Conservation (phyloP, 1,284 basidiomycete genomes). For the Malassezia vespertilionis region DNA sequence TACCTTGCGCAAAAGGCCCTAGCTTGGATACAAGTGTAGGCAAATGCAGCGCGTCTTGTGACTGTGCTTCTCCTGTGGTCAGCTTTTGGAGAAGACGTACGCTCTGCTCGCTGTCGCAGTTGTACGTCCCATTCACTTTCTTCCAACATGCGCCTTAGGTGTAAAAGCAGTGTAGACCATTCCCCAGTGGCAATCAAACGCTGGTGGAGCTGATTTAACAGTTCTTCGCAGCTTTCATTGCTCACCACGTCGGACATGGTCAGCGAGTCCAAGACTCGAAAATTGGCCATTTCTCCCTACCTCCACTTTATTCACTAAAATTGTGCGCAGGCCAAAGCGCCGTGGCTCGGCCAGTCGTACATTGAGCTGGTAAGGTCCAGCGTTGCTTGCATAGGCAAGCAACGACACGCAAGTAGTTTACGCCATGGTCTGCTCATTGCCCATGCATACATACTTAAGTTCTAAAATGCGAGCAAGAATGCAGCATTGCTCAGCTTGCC, state of each 20-base stretch:
- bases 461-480: slow-evolving; percentile 10
- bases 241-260: slow-evolving; percentile 11
- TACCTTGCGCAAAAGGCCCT: slow-evolving; percentile 13
- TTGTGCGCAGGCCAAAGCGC: too few relatives aligned
- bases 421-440: too few relatives aligned
- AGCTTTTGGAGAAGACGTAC: slow-evolving; percentile 6
- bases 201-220: slow-evolving; percentile 16
- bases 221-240: slow-evolving; percentile 15
- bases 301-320: too few relatives aligned
- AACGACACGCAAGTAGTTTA: too few relatives aligned
- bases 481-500: too few relatives aligned
- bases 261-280: too few relatives aligned
- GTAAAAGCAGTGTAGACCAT: slow-evolving; percentile 6
- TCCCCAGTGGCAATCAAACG: slow-evolving; percentile 15
- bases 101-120: slow-evolving; percentile 14
- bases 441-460: too few relatives aligned
- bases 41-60: slow-evolving; percentile 9
- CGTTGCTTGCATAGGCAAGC: too few relatives aligned
- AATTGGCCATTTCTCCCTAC: too few relatives aligned
- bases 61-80: slow-evolving; percentile 7
- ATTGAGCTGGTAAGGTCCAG: too few relatives aligned
- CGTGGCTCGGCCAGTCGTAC: too few relatives aligned
- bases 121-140: slow-evolving; percentile 14
- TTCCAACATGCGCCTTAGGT: slow-evolving; percentile 11
- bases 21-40: slow-evolving; percentile 13